These are phyloP conservation scores for Suillus cothurnatus DNA, from an alignment of 768 basidiomycete species.

Conservation along the genomic window DNA sequence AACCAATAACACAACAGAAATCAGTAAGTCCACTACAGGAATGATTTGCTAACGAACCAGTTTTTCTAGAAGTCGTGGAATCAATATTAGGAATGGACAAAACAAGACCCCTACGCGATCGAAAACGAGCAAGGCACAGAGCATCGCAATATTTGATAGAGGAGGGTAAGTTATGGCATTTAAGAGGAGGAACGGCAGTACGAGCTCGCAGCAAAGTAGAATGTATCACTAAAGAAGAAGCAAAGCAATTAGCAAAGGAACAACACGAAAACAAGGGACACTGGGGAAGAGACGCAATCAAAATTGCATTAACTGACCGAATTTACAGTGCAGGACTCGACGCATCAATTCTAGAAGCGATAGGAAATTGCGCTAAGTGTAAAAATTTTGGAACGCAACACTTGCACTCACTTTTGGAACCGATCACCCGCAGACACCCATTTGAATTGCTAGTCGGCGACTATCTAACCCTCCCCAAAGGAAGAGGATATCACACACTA, in stretches of 20 bases:
- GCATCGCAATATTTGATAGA: no score
- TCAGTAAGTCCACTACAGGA: background rate
- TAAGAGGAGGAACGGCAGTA: background rate
- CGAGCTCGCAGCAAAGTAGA: constrained; percentile 8
- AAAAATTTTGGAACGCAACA: background rate
- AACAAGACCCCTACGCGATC: constrained; percentile 13
- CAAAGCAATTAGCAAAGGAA: background rate
- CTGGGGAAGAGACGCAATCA: constrained; percentile 37
- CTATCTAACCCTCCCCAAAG: no score
- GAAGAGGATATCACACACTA: no score
- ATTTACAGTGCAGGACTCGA: constrained; percentile 30
- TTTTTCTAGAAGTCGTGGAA: constrained; percentile 22
- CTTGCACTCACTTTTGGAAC: no score
- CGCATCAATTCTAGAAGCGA: constrained; percentile 15
- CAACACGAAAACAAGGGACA: constrained; percentile 28
- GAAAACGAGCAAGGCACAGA: constrained; percentile 8
- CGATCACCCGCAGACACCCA: no score
- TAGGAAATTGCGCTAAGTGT: no score
- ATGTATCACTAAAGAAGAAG: constrained; percentile 15
- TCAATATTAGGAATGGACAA: constrained; percentile 17
- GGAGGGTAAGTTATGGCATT: no score
- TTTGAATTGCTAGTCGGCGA: no score
- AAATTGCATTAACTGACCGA: constrained; percentile 28
- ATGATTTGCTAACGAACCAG: constrained; percentile 17
- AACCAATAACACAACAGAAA: no score